Conservation (phyloP, 176 grass and related monocot species). For the Lolium multiflorum region DNA sequence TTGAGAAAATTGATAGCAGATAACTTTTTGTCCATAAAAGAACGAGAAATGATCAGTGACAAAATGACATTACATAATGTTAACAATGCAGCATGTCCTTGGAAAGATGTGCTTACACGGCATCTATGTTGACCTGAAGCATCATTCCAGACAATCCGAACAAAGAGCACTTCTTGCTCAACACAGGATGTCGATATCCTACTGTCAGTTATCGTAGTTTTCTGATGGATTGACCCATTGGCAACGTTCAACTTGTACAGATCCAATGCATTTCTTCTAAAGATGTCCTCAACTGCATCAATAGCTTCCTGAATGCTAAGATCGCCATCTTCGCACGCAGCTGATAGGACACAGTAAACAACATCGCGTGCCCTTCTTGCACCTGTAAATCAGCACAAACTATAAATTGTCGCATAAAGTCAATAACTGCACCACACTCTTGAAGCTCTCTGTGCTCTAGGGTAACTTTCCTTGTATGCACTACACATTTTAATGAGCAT, state of each 20-base stretch:
- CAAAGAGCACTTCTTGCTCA: conserved; percentile 69
- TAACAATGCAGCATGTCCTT: conserved; percentile 13
- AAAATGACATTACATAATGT: neutral
- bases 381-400: conserved; percentile 51
- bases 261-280: conserved; percentile 82
- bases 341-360: conserved; percentile 71
- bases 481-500: neutral
- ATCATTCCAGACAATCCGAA: conserved; percentile 91
- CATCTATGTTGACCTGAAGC: conserved; percentile 93
- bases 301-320: conserved; percentile 83
- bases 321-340: conserved; percentile 90
- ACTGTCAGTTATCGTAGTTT: conserved; percentile 30
- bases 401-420: conserved; percentile 41
- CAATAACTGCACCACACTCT: neutral
- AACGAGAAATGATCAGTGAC: conserved; percentile 17
- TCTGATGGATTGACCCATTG: conserved; percentile 47
- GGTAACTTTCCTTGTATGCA: neutral
- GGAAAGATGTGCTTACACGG: conserved; percentile 69
- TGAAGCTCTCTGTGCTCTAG: neutral
- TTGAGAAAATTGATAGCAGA: conserved; percentile 8
- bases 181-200: conserved; percentile 42
- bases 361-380: conserved; percentile 82
- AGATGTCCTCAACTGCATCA: conserved; percentile 79
- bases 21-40: conserved; percentile 15
- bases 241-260: conserved; percentile 78